Evolutionary conservation across 768 basidiomycete genomes (phyloP).

Genomic region (Kockovaella imperatae): DNA sequence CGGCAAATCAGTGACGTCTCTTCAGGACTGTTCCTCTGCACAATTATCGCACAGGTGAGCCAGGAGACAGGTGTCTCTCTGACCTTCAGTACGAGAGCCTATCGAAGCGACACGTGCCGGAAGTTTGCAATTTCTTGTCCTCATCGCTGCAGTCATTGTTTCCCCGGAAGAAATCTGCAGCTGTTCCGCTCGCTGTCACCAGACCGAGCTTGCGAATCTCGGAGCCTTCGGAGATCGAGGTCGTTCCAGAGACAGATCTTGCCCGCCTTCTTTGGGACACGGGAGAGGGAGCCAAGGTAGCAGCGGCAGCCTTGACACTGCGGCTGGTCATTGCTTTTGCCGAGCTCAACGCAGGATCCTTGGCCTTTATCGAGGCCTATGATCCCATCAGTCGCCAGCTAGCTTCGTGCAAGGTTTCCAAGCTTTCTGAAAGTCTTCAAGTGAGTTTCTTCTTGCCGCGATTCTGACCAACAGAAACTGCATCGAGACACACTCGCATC

Average conservation of each 20-base stretch:
- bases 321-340: neutral
- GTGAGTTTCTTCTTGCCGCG: constrained; percentile 47
- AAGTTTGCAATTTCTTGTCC: constrained; percentile 72
- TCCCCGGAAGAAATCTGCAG: constrained; percentile 46
- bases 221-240: constrained; percentile 11
- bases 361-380: constrained; percentile 2
- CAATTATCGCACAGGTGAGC: constrained; percentile 54
- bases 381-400: constrained; percentile 46
- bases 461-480: constrained; percentile 48
- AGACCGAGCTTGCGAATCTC: too few relatives aligned
- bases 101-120: constrained; percentile 81
- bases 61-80: neutral
- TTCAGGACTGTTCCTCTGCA: constrained; percentile 81
- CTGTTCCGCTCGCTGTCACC: constrained; percentile 10
- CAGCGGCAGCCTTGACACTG: too few relatives aligned
- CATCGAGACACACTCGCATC: constrained; percentile 50
- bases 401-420: too few relatives aligned
- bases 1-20: constrained; percentile 66
- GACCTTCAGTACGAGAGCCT: constrained; percentile 63
- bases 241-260: constrained; percentile 3
- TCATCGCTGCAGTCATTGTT: constrained; percentile 65
- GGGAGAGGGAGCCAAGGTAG: constrained; percentile 9
- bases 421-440: constrained; percentile 53
- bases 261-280: constrained; percentile 11
- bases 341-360: neutral